Conservation (phyloP, 2,329 filamentous ascomycete genomes). For the Neoarthrinium moseri region DNA sequence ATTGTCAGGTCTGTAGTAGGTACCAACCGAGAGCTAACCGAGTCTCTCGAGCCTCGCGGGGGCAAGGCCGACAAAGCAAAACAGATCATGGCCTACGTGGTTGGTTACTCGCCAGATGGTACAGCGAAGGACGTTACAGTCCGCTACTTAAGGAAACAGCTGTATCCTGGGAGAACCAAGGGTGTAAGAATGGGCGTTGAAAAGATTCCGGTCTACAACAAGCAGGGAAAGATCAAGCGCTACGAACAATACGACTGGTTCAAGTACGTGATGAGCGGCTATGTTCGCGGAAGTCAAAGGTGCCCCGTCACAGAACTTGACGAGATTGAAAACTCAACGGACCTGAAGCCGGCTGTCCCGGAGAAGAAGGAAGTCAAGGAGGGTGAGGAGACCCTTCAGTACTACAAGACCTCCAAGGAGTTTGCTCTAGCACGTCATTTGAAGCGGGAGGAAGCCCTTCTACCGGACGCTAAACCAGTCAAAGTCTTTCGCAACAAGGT, state of each 20-base stretch:
- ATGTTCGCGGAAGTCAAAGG: constrained; percentile 49
- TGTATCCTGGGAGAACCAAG: constrained; percentile 87
- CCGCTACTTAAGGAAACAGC: constrained; percentile 78
- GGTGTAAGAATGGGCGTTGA: constrained; percentile 75
- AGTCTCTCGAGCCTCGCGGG: constrained; percentile 79
- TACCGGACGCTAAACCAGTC: constrained; percentile 65
- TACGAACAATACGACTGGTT: constrained; percentile 90
- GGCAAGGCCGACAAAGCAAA: constrained; percentile 80
- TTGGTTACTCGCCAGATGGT: constrained; percentile 79
- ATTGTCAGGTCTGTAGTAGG: constrained; percentile 68
- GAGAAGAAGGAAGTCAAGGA: constrained; percentile 73
- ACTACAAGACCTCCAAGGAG: constrained; percentile 82
- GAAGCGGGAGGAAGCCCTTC: constrained; percentile 86
- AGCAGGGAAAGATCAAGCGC: constrained; percentile 71
- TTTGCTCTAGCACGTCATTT: constrained; percentile 85
- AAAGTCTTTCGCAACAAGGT: constrained; percentile 72
- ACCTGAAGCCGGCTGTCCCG: constrained; percentile 70
- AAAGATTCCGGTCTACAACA: constrained; percentile 78
- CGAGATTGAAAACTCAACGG: constrained; percentile 74
- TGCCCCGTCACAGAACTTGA: constrained; percentile 68
- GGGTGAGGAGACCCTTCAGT: constrained; percentile 80
- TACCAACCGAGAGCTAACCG: constrained; percentile 68
- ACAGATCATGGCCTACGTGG: constrained; percentile 86
- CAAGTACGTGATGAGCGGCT: constrained; percentile 73
- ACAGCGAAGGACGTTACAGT: constrained; percentile 94